Conservation (phyloP, 768 basidiomycete species). For the Kwoniella botswanensis region DNA sequence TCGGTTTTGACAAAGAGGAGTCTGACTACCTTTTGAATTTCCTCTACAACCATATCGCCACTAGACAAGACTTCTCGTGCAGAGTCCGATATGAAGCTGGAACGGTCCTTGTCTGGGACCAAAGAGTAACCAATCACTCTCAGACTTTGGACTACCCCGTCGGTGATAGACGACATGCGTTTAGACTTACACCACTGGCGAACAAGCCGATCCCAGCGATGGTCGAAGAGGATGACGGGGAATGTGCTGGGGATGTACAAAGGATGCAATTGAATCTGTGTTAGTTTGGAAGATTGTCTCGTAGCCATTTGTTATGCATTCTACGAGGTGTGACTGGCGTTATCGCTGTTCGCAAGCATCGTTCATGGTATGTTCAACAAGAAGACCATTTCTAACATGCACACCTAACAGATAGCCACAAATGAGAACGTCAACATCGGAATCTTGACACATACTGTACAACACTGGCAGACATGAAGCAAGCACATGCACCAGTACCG, state of each 20-base stretch:
- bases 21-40: constrained; percentile 19
- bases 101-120: constrained; percentile 21
- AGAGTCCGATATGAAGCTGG: constrained; percentile 19
- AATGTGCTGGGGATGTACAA: neutral
- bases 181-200: neutral
- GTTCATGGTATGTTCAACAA: too few species aligned
- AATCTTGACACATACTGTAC: too few species aligned
- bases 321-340: too few species aligned
- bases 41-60: constrained; percentile 21
- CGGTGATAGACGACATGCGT: neutral
- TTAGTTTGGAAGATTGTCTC: neutral
- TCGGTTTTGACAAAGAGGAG: constrained; percentile 22
- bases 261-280: neutral
- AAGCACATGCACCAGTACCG: too few species aligned
- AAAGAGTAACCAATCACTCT: constrained; percentile 5
- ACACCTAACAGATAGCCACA: too few species aligned
- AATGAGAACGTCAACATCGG: too few species aligned
- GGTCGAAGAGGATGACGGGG: neutral
- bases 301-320: too few species aligned
- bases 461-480: too few species aligned
- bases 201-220: neutral
- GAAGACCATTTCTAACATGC: too few species aligned
- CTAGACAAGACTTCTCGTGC: constrained; percentile 22
- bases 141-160: neutral
- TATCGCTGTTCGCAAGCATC: too few species aligned